These are phyloP conservation scores for Rhodotorula sp. DNA, from an alignment of 1,284 basidiomycete species.

Conservation along the genomic window DNA sequence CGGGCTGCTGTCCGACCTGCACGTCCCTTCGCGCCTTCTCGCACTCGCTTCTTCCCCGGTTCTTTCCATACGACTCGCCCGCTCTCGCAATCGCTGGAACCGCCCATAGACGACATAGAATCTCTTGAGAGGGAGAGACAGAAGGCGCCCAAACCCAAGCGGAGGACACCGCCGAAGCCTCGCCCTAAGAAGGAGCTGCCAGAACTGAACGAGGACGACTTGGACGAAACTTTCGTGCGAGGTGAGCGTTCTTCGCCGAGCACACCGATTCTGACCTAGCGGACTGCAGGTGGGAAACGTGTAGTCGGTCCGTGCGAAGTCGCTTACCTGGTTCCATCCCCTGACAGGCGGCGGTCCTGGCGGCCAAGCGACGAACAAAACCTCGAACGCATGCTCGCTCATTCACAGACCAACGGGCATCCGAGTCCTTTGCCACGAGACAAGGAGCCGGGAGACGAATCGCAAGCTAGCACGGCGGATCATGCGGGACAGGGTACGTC, in stretches of 20 bases:
- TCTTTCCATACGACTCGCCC: not conserved
- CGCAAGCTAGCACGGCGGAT: constrained; percentile 50
- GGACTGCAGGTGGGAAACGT: too few species aligned
- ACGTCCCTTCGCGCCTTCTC: not conserved
- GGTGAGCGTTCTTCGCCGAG: too few species aligned
- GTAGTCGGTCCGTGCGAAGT: too few species aligned
- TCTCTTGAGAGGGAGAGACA: not conserved
- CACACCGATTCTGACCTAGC: too few species aligned
- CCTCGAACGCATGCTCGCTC: constrained; percentile 50
- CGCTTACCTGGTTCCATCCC: not conserved
- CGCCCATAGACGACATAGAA: not conserved
- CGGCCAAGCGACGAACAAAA: constrained; percentile 53
- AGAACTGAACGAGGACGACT: constrained; percentile 29
- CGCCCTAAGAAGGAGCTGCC: constrained; percentile 13
- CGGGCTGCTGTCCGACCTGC: too few species aligned
- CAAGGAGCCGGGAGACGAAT: constrained; percentile 51
- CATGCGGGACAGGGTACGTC: constrained; percentile 43
- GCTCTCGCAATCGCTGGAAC: not conserved
- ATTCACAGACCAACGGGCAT: constrained; percentile 52
- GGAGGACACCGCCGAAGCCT: constrained; percentile 16
- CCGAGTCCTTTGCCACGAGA: constrained; percentile 52
- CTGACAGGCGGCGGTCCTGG: constrained; percentile 50
- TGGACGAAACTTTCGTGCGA: constrained; percentile 34
- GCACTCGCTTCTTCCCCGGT: not conserved
- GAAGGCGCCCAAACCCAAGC: constrained; percentile 6